Percentiles rank a stretch among this genome's conserved stretches.
Conservation (phyloP, 441 rosid genomes). For the Eutrema salsugineum region DNA sequence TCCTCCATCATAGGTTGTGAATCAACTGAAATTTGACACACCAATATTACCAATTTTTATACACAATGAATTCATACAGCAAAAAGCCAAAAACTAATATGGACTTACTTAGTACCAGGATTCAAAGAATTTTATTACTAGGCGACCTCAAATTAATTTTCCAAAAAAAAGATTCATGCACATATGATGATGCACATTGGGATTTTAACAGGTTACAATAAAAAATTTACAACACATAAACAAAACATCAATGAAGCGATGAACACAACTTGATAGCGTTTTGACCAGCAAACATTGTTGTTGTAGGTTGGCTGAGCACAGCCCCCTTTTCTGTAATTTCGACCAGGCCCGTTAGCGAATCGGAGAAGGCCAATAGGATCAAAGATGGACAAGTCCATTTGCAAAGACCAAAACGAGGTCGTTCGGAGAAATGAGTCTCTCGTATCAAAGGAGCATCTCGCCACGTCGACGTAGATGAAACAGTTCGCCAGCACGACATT, state of each 20-base stretch:
- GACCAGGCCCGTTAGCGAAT: too few species aligned
- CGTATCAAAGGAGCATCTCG: too few species aligned
- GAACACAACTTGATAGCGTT: background rate
- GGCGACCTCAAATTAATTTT: background rate
- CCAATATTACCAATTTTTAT: background rate
- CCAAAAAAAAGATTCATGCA: background rate
- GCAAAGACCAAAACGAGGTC: too few species aligned
- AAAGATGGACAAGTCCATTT: too few species aligned
- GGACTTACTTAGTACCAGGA: background rate
- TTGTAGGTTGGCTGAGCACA: too few species aligned
- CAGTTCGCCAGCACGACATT: too few species aligned
- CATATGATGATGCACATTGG: too few species aligned
- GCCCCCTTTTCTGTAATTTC: too few species aligned
- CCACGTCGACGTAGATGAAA: too few species aligned
- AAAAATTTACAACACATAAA: background rate
- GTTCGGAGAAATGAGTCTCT: too few species aligned
- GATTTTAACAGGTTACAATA: background rate
- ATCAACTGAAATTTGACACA: conserved; percentile 59
- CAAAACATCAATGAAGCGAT: too few species aligned
- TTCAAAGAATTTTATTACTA: background rate
- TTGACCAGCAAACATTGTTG: background rate
- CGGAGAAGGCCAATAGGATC: too few species aligned
- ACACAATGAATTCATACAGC: background rate
- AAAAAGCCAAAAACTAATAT: background rate
- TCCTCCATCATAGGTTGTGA: conserved; percentile 94